Evolutionary conservation across 371 early-diverging fungal genomes (phyloP).

Genomic region (Zychaea mexicana): DNA sequence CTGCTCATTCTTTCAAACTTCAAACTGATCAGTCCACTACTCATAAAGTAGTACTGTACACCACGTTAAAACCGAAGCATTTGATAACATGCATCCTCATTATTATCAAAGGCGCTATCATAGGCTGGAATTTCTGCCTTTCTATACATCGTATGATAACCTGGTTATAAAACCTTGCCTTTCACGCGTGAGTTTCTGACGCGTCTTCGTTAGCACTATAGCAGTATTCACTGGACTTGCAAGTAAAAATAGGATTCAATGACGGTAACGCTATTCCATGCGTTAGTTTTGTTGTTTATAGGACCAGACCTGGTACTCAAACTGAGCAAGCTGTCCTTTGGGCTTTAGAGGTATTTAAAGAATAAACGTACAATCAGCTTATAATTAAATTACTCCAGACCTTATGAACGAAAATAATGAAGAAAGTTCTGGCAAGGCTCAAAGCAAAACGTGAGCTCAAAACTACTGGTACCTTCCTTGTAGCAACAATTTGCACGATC

Average conservation of each 20-base stretch:
- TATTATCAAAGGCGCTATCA: too few species aligned
- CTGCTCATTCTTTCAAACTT: too few species aligned
- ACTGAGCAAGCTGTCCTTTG: constrained; percentile 48
- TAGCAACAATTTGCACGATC: too few species aligned
- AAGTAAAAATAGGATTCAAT: constrained; percentile 18
- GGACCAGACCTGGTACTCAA: constrained; percentile 30
- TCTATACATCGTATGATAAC: too few species aligned
- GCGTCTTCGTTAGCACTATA: constrained; percentile 5
- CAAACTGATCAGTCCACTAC: too few species aligned
- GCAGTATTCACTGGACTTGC: constrained; percentile 1
- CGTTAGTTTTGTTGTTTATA: constrained; percentile 48
- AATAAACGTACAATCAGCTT: neutral
- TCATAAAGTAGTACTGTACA: too few species aligned
- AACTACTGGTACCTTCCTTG: too few species aligned
- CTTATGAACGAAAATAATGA: constrained; percentile 37
- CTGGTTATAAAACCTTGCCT: too few species aligned
- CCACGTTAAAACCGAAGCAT: too few species aligned
- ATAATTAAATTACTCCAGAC: neutral
- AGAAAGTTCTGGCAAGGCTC: constrained; percentile 47
- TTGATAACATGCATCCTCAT: too few species aligned
- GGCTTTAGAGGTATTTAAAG: constrained; percentile 40
- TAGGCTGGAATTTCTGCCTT: too few species aligned
- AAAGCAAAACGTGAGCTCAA: constrained; percentile 47
- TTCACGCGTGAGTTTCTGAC: too few species aligned
- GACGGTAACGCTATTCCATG: constrained; percentile 34